phyloP scores from a whole-genome alignment of 1,139 yeast species.

The Arxiozyma slooffiae region DNA sequence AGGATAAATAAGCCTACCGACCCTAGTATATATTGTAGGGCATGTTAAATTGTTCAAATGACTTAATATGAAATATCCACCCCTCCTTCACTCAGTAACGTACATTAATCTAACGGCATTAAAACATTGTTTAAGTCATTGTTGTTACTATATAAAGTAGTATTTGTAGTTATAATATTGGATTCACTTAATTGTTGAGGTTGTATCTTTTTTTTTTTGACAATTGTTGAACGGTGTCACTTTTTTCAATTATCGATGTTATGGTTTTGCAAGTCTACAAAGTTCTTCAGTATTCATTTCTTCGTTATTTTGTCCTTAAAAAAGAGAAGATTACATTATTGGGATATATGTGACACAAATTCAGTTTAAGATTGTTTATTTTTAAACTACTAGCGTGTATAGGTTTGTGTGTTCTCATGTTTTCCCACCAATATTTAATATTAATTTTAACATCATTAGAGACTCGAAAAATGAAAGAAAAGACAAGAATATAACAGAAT shows the following conservation, averaged over 20 bases:
- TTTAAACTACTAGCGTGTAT: neutral
- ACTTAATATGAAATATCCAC: slow-evolving; percentile 25
- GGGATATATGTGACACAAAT: neutral
- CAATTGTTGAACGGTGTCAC: slow-evolving; percentile 28
- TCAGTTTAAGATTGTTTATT: neutral
- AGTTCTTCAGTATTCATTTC: slow-evolving; percentile 1
- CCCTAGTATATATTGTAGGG: slow-evolving; percentile 4
- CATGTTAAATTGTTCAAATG: slow-evolving; percentile 7
- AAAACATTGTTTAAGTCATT: slow-evolving; percentile 20
- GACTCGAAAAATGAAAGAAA: too few species aligned
- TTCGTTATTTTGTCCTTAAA: neutral
- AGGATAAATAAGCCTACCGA: slow-evolving; percentile 32
- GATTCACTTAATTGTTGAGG: slow-evolving; percentile 14
- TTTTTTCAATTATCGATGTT: slow-evolving; percentile 33
- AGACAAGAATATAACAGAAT: too few species aligned
- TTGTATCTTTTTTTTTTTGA: slow-evolving; percentile 24
- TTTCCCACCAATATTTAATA: too few species aligned
- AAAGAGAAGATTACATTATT: neutral
- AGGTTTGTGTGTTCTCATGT: neutral
- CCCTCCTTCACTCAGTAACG: slow-evolving; percentile 36
- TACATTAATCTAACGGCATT: slow-evolving; percentile 21
- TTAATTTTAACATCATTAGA: too few species aligned
- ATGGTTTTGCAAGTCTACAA: slow-evolving; percentile 13
- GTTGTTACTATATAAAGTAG: neutral
- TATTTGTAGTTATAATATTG: neutral